A percentile compares a stretch with the other conserved stretches of the same genome.
phyloP scores from a whole-genome alignment of 768 basidiomycete genomes.

The Psilocybe cubensis region DNA sequence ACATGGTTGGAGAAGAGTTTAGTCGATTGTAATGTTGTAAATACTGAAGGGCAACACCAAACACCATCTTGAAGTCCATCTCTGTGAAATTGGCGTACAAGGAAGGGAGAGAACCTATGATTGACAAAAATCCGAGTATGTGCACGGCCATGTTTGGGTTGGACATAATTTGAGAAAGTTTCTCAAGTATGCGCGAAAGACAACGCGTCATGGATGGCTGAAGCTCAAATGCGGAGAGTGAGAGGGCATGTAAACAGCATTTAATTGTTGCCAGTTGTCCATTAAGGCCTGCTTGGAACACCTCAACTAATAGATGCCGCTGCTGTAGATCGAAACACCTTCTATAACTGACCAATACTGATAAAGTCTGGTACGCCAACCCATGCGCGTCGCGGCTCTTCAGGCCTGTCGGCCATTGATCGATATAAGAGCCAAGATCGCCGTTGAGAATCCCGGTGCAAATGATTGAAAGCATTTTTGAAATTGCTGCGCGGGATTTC shows the following conservation, averaged over 20 bases:
- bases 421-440: conserved; percentile 57
- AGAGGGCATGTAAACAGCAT: conserved; percentile 87
- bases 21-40: conserved; percentile 85
- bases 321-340: conserved; percentile 72
- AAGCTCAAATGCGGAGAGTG: conserved; percentile 87
- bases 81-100: conserved; percentile 93
- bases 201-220: conserved; percentile 79
- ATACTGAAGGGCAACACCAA: conserved; percentile 92
- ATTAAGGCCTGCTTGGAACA: conserved; percentile 69
- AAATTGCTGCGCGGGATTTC: conserved; percentile 64
- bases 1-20: conserved; percentile 60
- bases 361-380: conserved; percentile 83
- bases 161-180: conserved; percentile 92
- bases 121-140: conserved; percentile 88
- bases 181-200: conserved; percentile 80
- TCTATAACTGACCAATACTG: conserved; percentile 87
- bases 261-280: conserved; percentile 79
- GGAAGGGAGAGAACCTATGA: conserved; percentile 79
- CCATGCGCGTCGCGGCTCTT: conserved; percentile 86
- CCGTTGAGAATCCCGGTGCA: conserved; percentile 67
- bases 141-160: conserved; percentile 94
- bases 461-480: conserved; percentile 64
- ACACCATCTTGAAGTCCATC: conserved; percentile 89
- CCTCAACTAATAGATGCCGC: conserved; percentile 73
- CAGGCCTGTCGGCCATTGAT: conserved; percentile 61